phyloP scores from a whole-genome alignment of 2,329 filamentous ascomycete species.

The Cadophora gregata region DNA sequence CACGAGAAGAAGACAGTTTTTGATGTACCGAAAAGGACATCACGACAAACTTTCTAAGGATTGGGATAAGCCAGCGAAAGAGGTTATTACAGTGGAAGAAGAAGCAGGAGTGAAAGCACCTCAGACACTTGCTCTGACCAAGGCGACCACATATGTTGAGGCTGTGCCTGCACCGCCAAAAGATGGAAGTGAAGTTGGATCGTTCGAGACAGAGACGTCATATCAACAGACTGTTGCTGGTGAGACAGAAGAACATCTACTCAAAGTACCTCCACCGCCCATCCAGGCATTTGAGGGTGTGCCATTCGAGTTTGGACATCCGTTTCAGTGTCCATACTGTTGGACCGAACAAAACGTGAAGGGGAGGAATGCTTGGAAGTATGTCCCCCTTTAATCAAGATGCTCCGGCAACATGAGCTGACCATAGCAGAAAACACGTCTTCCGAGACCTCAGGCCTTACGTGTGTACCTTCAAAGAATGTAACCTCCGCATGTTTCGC shows the following conservation, averaged over 20 bases:
- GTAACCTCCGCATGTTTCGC: slow-evolving; percentile 41
- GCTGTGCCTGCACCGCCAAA: background rate
- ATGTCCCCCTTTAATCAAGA: slow-evolving; percentile 9
- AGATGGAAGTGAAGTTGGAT: slow-evolving; percentile 26
- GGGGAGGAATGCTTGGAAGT: slow-evolving; percentile 36
- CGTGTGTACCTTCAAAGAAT: slow-evolving; percentile 46
- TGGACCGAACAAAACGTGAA: slow-evolving; percentile 35
- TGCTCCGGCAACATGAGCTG: background rate
- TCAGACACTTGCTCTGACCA: slow-evolving; percentile 32
- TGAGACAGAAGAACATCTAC: slow-evolving; percentile 13
- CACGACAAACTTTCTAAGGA: slow-evolving; percentile 33
- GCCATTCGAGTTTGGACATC: slow-evolving; percentile 35
- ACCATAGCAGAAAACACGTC: slow-evolving; percentile 40
- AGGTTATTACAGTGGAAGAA: slow-evolving; percentile 20
- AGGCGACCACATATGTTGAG: slow-evolving; percentile 38
- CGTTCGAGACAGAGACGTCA: slow-evolving; percentile 37
- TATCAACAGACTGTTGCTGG: slow-evolving; percentile 34
- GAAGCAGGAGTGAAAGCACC: slow-evolving; percentile 22
- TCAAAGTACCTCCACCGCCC: slow-evolving; percentile 34
- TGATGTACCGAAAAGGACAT: slow-evolving; percentile 44
- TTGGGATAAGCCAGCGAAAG: slow-evolving; percentile 21
- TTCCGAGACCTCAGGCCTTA: slow-evolving; percentile 46
- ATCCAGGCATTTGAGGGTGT: slow-evolving; percentile 34
- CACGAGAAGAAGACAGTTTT: slow-evolving; percentile 42
- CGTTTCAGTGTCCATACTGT: slow-evolving; percentile 38